A percentile compares a stretch with the other conserved stretches of the same genome.
Evolutionary conservation across 1,284 basidiomycete species (phyloP).

Genomic region (Mycena sp.): DNA sequence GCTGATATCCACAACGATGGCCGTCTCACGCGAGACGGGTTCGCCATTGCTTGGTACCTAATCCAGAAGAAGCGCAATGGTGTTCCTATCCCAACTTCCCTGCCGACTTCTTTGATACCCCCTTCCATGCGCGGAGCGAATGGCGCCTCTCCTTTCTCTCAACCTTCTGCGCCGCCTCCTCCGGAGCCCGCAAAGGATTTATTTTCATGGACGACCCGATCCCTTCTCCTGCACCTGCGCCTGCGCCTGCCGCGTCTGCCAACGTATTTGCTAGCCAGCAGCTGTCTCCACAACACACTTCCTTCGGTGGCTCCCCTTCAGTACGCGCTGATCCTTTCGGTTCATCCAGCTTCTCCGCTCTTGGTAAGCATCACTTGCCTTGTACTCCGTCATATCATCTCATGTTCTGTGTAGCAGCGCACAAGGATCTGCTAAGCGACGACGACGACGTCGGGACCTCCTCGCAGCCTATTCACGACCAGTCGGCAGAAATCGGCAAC

Average conservation of each 20-base stretch:
- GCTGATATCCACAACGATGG: conserved; percentile 93
- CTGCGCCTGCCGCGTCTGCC: conserved; percentile 45
- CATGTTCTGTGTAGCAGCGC: conserved; percentile 26
- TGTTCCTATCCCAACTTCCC: conserved; percentile 77
- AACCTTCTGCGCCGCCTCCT: conserved; percentile 53
- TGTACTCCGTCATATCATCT: conserved; percentile 24
- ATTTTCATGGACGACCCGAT: conserved; percentile 64
- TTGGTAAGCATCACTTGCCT: conserved; percentile 22
- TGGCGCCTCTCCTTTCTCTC: conserved; percentile 35
- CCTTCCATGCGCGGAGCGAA: conserved; percentile 69
- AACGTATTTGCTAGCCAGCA: conserved; percentile 8
- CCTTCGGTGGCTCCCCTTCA: conserved; percentile 23
- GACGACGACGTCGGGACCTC: conserved; percentile 68
- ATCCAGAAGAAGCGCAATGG: conserved; percentile 91
- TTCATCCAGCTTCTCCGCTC: conserved; percentile 19
- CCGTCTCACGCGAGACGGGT: conserved; percentile 89
- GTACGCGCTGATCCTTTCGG: conserved; percentile 36
- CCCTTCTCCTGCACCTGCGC: conserved; percentile 60
- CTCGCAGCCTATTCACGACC: conserved; percentile 60
- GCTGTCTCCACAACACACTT: conserved; percentile 14
- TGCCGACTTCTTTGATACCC: conserved; percentile 85
- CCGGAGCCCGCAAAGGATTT: conserved; percentile 50
- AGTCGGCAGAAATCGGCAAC: conserved; percentile 87
- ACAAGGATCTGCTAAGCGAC: conserved; percentile 73
- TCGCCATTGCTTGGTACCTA: conserved; percentile 96